Evolutionary conservation across 2,329 filamentous ascomycete genomes (phyloP).

Genomic region (Furcasterigmium furcatum): DNA sequence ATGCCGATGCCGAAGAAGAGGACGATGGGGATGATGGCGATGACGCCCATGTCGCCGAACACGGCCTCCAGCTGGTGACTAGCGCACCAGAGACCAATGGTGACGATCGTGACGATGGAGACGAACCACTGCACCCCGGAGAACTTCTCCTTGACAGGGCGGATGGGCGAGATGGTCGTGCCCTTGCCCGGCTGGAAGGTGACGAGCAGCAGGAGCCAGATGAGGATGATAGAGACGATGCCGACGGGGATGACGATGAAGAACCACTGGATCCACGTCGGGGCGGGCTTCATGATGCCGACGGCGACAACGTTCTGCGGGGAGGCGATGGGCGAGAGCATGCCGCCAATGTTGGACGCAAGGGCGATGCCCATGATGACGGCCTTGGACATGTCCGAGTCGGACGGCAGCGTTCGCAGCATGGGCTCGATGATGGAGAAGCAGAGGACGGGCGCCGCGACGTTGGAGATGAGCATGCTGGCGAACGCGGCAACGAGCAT

Average conservation of each 20-base stretch:
- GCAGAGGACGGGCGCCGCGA: conserved; percentile 93
- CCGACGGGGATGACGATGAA: conserved; percentile 93
- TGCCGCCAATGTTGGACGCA: conserved; percentile 92
- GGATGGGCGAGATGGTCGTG: conserved; percentile 87
- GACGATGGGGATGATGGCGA: conserved; percentile 93
- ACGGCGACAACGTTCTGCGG: conserved; percentile 97
- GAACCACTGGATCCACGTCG: conserved; percentile 96
- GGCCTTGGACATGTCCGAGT: conserved; percentile 91
- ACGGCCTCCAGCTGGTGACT: conserved; percentile 82
- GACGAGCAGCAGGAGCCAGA: conserved; percentile 82
- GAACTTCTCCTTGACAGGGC: conserved; percentile 84
- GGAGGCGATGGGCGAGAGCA: conserved; percentile 93
- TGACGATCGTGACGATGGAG: conserved; percentile 73
- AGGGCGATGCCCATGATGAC: conserved; percentile 93
- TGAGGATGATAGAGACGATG: conserved; percentile 79
- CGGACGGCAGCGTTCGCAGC: conserved; percentile 84
- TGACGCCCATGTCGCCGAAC: conserved; percentile 95
- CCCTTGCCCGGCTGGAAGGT: conserved; percentile 83
- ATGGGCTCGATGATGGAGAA: conserved; percentile 98
- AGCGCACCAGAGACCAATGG: conserved; percentile 89
- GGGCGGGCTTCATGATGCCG: conserved; percentile 88
- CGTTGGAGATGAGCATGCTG: conserved; percentile 99
- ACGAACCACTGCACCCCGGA: conserved; percentile 93
- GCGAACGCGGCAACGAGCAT: conserved; percentile 98
- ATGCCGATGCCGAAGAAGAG: conserved; percentile 97